Base-by-base conservation (phyloP, 495 filamentous ascomycete genomes). In the Hypoxylon intermedium region DNA sequence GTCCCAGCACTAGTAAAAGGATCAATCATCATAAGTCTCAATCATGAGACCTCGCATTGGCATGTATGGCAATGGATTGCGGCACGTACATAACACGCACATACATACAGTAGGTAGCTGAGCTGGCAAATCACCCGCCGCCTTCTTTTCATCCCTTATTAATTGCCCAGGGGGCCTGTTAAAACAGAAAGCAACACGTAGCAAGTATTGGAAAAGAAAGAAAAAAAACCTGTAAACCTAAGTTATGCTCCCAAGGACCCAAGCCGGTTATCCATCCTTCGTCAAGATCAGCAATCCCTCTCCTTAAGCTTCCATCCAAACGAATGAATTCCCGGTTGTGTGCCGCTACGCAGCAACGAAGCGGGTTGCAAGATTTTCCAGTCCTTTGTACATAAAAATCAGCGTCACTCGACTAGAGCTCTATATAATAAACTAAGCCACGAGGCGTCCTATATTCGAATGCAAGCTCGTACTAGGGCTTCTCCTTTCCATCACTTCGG, bases 121-220 rank as follows among this genome's bases (percentile, higher is more conserved):
- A 46, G 50, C 30, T 65, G 45, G 55, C 61, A 58, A 50, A 55
- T 65, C 61, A 49, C 15, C 55, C 40, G 42, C 7, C 7, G 43
- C 53, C 21, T 41, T 24, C 51, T 34, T 30, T 53, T 46, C 56
- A 60, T 65, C 50, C 44, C 55, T 65, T 55, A 49, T 56, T 42
- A 46, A 56, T 47, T 40, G 3, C 33, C 18, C 38, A 11, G 21
- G 36, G n/a, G 31, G 18, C 30, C 24, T 19, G 51, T 42, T 47
- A 56, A 59, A 56, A 13, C 45, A 56, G 33, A 47, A 46, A 38
- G 45, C 33, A 63, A 63, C 60, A 63, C 62, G 52, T 65, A 59
- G 40, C 45, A 56, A n/a, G 41, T 3, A 20, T 19, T 31, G 15
- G 37, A n/a, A n/a, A n/a, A n/a, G n/a, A n/a, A n/a, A n/a, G n/a